A percentile compares a stretch with the other conserved stretches of the same genome.
phyloP scores from a whole-genome alignment of 2,329 filamentous ascomycete genomes.

The Botrytis tulipae region DNA sequence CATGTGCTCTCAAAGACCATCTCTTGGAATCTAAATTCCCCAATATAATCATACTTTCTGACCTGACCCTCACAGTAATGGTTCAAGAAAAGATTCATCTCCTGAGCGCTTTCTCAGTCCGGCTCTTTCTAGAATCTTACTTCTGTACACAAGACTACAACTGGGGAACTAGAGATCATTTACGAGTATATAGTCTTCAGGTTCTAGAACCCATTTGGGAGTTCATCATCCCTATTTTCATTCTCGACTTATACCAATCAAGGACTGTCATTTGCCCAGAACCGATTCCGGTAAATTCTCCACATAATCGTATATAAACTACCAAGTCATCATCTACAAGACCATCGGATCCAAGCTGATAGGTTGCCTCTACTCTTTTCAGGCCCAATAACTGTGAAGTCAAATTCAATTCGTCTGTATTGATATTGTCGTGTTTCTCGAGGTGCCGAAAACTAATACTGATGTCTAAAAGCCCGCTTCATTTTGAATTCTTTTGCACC shows the following conservation, averaged over 20 bases:
- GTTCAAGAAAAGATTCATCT: background rate
- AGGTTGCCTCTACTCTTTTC: fast-evolving
- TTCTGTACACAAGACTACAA: background rate
- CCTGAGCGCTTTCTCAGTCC: background rate
- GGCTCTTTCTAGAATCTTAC: background rate
- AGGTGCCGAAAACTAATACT: background rate
- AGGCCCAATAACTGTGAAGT: too few species aligned
- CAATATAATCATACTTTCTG: background rate
- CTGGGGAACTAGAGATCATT: fast-evolving
- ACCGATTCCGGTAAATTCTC: too few species aligned
- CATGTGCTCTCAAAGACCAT: background rate
- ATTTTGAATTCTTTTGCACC: fast-evolving
- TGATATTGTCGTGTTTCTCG: background rate
- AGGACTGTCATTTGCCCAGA: too few species aligned
- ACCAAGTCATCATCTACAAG: too few species aligned
- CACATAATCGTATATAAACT: too few species aligned
- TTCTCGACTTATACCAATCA: too few species aligned
- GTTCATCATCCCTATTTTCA: too few species aligned
- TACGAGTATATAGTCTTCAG: too few species aligned
- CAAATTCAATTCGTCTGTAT: too few species aligned
- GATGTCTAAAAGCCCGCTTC: background rate
- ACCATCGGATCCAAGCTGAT: too few species aligned
- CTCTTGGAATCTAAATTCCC: background rate
- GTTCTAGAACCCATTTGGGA: fast-evolving
- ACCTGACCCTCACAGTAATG: background rate